Evolutionary conservation across 805 yeast species (phyloP).

Genomic region (Starmerella stigmatis): DNA sequence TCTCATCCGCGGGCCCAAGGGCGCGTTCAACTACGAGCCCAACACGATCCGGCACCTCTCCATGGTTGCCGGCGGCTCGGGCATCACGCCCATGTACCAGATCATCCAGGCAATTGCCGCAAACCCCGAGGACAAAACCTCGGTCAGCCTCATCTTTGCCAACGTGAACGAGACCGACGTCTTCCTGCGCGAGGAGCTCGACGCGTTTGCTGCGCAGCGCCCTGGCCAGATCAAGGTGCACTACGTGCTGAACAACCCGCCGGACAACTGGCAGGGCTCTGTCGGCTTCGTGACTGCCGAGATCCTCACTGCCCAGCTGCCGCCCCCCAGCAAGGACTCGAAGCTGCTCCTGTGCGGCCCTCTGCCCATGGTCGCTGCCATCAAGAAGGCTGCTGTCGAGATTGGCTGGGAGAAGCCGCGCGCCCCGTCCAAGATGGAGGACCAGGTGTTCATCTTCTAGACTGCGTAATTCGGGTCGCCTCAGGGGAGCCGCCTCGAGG

Average conservation of each 20-base stretch:
- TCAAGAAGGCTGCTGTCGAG: conserved; percentile 64
- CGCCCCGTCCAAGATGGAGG: conserved; percentile 82
- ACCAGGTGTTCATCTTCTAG: conserved; percentile 80
- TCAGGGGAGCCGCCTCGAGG: no score
- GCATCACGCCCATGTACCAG: conserved; percentile 83
- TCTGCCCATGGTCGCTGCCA: conserved; percentile 78
- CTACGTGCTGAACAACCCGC: conserved; percentile 63
- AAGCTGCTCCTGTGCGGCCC: conserved; percentile 88
- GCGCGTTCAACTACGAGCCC: conserved; percentile 71
- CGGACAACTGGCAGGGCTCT: conserved; percentile 65
- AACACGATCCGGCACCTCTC: conserved; percentile 63
- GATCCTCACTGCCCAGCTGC: conserved; percentile 50
- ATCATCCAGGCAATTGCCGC: conserved; percentile 69
- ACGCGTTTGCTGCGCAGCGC: conserved; percentile 42
- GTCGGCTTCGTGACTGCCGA: conserved; percentile 74
- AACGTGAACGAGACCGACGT: conserved; percentile 73
- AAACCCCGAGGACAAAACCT: conserved; percentile 70
- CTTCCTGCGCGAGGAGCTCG: conserved; percentile 68
- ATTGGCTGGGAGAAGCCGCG: conserved; percentile 78
- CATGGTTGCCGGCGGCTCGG: conserved; percentile 97
- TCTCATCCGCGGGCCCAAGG: conserved; percentile 70
- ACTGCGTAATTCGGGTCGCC: no score
- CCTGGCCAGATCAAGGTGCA: conserved; percentile 44
- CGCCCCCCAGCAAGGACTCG: conserved; percentile 47
- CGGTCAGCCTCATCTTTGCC: conserved; percentile 67